Conservation (phyloP, 2,329 filamentous ascomycete genomes). For the Nigrospora sphaerica region DNA sequence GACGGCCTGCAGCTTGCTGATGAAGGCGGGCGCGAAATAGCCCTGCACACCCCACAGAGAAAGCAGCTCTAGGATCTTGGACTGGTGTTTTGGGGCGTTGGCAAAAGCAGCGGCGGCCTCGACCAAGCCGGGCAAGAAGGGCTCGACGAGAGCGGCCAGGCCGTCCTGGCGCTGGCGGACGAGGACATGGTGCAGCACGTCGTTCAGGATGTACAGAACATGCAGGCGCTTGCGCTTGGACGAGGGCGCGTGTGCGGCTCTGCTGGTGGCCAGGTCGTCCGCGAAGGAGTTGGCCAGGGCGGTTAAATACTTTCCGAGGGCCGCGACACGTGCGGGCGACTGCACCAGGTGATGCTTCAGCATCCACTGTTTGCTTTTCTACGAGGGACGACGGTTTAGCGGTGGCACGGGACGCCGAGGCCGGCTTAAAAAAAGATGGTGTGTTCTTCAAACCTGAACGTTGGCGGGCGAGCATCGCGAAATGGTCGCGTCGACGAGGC, state of each 20-base stretch:
- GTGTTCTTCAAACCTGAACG: slow-evolving; percentile 73
- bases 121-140: slow-evolving; percentile 56
- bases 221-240: slow-evolving; percentile 64
- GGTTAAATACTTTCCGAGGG: slow-evolving; percentile 69
- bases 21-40: slow-evolving; percentile 50
- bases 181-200: slow-evolving; percentile 65
- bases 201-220: slow-evolving; percentile 71
- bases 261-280: slow-evolving; percentile 20
- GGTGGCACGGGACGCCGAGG: slow-evolving; percentile 20
- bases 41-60: slow-evolving; percentile 61
- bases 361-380: slow-evolving; percentile 89
- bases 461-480: slow-evolving; percentile 70
- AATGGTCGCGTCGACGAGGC: slow-evolving; percentile 56
- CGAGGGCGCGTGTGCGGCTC: slow-evolving; percentile 39
- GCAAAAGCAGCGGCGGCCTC: slow-evolving; percentile 48
- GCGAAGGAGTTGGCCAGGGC: slow-evolving; percentile 57
- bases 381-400: slow-evolving; percentile 30
- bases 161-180: slow-evolving; percentile 38
- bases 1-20: slow-evolving; percentile 52
- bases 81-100: slow-evolving; percentile 57
- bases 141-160: slow-evolving; percentile 50
- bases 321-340: slow-evolving; percentile 57
- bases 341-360: slow-evolving; percentile 57
- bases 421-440: slow-evolving; percentile 27
- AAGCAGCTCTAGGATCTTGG: slow-evolving; percentile 58